These are phyloP conservation scores for Schoenoplectus tabernaemontani DNA, from an alignment of 202 grass and related monocot genomes.

Conservation along the genomic window DNA sequence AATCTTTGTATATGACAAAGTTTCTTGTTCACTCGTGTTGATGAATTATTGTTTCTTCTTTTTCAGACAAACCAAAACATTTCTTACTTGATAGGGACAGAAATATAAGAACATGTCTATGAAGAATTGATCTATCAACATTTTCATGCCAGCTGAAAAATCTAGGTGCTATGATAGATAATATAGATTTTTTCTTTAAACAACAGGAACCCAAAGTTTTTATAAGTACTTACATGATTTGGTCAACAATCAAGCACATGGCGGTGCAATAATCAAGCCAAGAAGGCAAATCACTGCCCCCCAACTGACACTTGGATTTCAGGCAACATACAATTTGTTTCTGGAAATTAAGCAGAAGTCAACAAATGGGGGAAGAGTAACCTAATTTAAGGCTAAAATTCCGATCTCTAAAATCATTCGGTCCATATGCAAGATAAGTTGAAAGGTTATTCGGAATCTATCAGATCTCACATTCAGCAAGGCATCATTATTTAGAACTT, in stretches of 20 bases:
- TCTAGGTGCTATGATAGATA: too few species aligned
- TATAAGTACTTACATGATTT: neutral
- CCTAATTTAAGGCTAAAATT: conserved; percentile 18
- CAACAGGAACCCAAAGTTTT: neutral
- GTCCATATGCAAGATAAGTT: neutral
- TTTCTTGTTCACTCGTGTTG: neutral
- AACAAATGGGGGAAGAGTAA: neutral
- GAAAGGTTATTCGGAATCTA: neutral
- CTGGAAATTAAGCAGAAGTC: conserved; percentile 4
- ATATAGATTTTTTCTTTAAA: neutral
- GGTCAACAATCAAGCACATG: conserved; percentile 26
- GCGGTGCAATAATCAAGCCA: conserved; percentile 23
- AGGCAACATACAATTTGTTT: neutral
- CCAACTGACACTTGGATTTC: conserved; percentile 10
- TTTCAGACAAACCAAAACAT: neutral
- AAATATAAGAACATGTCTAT: neutral
- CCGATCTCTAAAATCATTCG: neutral
- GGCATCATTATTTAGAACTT: neutral
- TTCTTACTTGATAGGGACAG: neutral
- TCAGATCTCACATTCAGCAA: neutral
- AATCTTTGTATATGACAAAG: neutral
- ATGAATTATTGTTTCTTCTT: neutral
- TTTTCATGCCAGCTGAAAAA: neutral
- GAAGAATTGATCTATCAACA: neutral
- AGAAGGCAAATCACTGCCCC: neutral